Evolutionary conservation across 495 filamentous ascomycete genomes (phyloP), one percentile per base, ranked within the genome.

Genomic region (Tuber calosporum): DNA sequence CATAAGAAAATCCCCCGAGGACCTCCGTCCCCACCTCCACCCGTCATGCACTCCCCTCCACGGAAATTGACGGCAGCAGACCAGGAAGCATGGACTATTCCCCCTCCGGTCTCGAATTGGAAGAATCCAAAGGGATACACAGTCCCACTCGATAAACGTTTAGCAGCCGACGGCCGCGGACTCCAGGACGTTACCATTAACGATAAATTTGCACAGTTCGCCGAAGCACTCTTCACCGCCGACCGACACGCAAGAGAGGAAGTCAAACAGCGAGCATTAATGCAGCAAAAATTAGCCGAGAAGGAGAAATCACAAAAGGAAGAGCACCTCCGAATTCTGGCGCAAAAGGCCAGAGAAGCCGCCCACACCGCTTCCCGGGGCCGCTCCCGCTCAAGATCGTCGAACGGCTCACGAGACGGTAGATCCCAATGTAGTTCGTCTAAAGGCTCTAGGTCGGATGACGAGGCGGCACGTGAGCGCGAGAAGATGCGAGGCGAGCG

Each of bases 61-160:
- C 85, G 95, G 74, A 98, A 98, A 82, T 87, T 99, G 37, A 98
- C 96, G 0, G 95, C 95, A 17, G 94, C 94, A 82, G 95, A 99
- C 78, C 96, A 98, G 83, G 95, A 97, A 83, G 91, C 90, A 20
- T 99, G 95, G 95, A 92, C 89, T 74, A 96, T 99, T 43, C 93
- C 95, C 1, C 94, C 95, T 0, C 91, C 96, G 0, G 91, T 99
- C 3, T 96, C 92, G 22, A 97, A 97, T 82, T 99, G 95, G 95
- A 99, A 99, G 87, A 99, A 99, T 80, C 92, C 94, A 0, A 97
- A 97, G 84, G 95, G 95, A 80, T 99, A 97, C 79, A 99, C 95
- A 0, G 93, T 99, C 3, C 93, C 95, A 4, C 84, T 99, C 36
- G 96, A 98, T 81, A 99, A 98, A 85, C 91, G 95, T 82, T 84